These are phyloP conservation scores for Sesbania bispinosa DNA, from an alignment of 306 rosid species.

Conservation along the genomic window DNA sequence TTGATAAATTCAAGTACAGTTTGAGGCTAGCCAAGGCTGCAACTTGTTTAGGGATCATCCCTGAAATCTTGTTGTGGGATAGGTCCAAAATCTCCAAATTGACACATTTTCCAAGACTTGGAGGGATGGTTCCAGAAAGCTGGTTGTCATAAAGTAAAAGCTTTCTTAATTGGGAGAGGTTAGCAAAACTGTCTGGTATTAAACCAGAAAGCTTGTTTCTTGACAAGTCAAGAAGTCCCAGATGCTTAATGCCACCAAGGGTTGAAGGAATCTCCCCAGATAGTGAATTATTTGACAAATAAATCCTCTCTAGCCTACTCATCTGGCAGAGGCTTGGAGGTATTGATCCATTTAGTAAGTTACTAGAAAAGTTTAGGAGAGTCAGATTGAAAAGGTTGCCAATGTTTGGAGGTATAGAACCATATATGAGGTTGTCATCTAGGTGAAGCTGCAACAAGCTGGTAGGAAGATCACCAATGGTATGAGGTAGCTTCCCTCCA, in stretches of 20 bases:
- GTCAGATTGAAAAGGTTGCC: slow-evolving; percentile 69
- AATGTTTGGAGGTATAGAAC: slow-evolving; percentile 73
- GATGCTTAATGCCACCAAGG: slow-evolving; percentile 55
- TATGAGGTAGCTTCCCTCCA: slow-evolving; percentile 70
- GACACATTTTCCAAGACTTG: slow-evolving; percentile 71
- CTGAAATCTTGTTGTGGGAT: slow-evolving; percentile 64
- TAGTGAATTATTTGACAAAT: slow-evolving; percentile 73
- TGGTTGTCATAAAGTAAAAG: slow-evolving; percentile 69
- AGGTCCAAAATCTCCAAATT: slow-evolving; percentile 86
- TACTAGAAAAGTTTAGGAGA: slow-evolving; percentile 74
- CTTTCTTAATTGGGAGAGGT: slow-evolving; percentile 74
- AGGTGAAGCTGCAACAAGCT: slow-evolving; percentile 64
- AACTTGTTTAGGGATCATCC: slow-evolving; percentile 73
- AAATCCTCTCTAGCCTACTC: slow-evolving; percentile 72
- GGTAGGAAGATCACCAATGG: slow-evolving; percentile 69
- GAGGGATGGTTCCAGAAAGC: slow-evolving; percentile 78
- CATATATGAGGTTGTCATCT: slow-evolving; percentile 62
- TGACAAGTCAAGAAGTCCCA: slow-evolving; percentile 84
- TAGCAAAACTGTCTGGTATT: slow-evolving; percentile 75
- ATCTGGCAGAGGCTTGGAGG: slow-evolving; percentile 54
- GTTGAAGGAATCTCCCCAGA: slow-evolving; percentile 77
- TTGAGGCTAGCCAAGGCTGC: slow-evolving; percentile 88
- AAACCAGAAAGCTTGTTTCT: slow-evolving; percentile 78
- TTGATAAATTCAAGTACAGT: slow-evolving; percentile 74
- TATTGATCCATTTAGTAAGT: slow-evolving; percentile 72